phyloP scores from a whole-genome alignment of 768 basidiomycete genomes.

The Mycena latifolia region DNA sequence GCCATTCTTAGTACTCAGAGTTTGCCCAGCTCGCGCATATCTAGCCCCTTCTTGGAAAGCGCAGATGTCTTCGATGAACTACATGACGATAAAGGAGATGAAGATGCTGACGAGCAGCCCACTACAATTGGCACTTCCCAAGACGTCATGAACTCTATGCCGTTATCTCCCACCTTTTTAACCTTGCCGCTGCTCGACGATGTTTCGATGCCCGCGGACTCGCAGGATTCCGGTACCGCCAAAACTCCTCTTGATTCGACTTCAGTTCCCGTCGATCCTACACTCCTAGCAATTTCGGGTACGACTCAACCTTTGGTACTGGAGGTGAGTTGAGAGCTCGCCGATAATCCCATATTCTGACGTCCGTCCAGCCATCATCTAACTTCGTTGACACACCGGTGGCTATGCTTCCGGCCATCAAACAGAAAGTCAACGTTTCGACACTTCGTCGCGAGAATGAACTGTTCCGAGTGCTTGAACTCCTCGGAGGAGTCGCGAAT shows the following conservation, averaged over 20 bases:
- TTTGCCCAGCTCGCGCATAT: background rate
- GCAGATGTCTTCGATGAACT: constrained; percentile 11
- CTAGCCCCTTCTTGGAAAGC: constrained; percentile 12
- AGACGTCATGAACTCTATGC: background rate
- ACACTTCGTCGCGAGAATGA: constrained; percentile 87
- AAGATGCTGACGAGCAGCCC: background rate
- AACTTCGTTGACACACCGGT: constrained; percentile 6
- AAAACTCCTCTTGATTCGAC: background rate
- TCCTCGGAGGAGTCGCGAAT: constrained; percentile 75
- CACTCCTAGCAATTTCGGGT: background rate
- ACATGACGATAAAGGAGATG: background rate
- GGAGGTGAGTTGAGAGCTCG: background rate
- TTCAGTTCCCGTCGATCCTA: constrained; percentile 6
- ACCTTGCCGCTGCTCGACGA: constrained; percentile 2
- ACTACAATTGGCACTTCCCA: background rate
- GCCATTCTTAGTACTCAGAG: constrained; percentile 11
- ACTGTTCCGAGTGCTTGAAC: constrained; percentile 73
- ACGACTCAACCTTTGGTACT: background rate
- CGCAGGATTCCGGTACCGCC: background rate
- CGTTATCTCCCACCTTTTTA: constrained; percentile 11
- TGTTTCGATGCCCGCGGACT: background rate
- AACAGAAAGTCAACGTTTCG: constrained; percentile 74
- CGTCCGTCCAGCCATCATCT: no score
- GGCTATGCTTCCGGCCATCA: constrained; percentile 33
- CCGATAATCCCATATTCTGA: no score